These are phyloP conservation scores for Tulasnella sp. DNA, from an alignment of 768 basidiomycete genomes.

Conservation along the genomic window DNA sequence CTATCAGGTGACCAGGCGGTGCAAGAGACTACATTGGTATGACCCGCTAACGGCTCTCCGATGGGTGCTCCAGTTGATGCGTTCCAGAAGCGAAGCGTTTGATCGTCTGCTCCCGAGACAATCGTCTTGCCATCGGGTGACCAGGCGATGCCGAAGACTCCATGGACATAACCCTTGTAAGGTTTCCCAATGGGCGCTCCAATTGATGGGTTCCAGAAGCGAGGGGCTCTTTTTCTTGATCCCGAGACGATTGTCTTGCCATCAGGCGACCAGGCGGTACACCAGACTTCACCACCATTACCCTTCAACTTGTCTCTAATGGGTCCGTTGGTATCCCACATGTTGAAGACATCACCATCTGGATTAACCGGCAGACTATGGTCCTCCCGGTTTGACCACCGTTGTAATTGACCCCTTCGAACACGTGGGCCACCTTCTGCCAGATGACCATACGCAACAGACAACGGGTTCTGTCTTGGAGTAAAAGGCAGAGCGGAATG, in stretches of 20 bases:
- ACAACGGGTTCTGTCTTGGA: neutral
- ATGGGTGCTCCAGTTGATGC: slow-evolving; percentile 21
- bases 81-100: slow-evolving; percentile 21
- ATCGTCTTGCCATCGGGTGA: slow-evolving; percentile 1
- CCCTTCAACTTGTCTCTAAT: no score
- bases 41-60: neutral
- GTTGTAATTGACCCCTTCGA: no score
- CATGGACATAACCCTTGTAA: neutral
- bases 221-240: neutral
- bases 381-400: neutral
- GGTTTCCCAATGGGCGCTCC: neutral
- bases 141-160: neutral
- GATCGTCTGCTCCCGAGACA: neutral
- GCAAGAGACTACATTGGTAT: neutral
- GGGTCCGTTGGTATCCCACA: no score
- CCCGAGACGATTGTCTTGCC: neutral
- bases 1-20: neutral
- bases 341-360: no score
- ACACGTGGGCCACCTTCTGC: neutral
- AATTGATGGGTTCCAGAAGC: neutral
- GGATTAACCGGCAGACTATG: neutral
- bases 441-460: neutral
- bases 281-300: neutral
- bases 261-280: neutral
- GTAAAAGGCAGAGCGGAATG: no score